These are phyloP conservation scores for Ceratocystis destructans DNA, from an alignment of 2,329 filamentous ascomycete species.

Conservation along the genomic window DNA sequence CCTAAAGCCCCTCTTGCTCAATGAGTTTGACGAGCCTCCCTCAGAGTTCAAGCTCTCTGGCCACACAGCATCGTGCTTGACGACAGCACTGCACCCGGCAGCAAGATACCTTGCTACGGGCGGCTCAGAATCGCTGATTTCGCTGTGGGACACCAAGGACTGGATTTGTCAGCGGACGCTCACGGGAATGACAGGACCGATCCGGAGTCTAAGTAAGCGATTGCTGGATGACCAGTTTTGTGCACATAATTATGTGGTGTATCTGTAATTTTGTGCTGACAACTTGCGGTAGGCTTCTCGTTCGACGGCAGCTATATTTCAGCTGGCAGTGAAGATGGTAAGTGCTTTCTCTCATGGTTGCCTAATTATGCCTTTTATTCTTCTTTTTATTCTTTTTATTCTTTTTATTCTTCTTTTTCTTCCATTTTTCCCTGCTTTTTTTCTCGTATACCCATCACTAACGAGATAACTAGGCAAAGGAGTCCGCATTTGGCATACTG, in stretches of 20 bases:
- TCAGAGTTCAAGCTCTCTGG: conserved; percentile 50
- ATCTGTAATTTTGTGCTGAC: background rate
- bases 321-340: conserved; percentile 60
- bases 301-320: conserved; percentile 66
- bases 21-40: conserved; percentile 33
- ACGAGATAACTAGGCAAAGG: conserved; percentile 27
- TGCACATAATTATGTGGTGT: background rate
- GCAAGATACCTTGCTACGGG: conserved; percentile 61
- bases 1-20: conserved; percentile 41
- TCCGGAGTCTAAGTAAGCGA: conserved; percentile 51
- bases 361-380: background rate
- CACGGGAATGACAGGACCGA: conserved; percentile 53
- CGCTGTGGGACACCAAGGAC: conserved; percentile 63
- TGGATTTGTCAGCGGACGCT: conserved; percentile 65
- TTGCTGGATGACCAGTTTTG: background rate
- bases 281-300: conserved; percentile 45
- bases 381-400: background rate
- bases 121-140: conserved; percentile 60
- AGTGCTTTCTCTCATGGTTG: conserved; percentile 20
- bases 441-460: background rate
- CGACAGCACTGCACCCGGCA: conserved; percentile 54
- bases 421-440: background rate
- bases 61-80: conserved; percentile 59
- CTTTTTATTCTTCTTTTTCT: background rate
- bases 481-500: conserved; percentile 54